Evolutionary conservation across 202 grass and related monocot genomes (phyloP), one percentile per base, ranked within the genome.

Genomic region (Saccharum hybrid): DNA sequence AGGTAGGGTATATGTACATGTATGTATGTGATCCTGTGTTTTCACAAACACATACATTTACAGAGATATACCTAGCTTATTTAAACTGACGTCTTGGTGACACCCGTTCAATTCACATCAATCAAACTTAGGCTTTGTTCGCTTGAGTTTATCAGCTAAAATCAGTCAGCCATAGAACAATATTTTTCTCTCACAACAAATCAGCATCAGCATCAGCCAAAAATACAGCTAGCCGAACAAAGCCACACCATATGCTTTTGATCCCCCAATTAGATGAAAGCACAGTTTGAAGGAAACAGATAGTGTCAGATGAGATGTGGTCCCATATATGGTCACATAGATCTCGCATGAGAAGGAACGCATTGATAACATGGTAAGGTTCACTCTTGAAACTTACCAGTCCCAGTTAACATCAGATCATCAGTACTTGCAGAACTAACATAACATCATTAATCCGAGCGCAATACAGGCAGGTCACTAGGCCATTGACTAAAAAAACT

Each of bases 271-370:
- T 49, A 79, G 28, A 40, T 51, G 48, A 77, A 61, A 89, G 7
- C 45, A 49, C 15, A 41, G 6, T 82, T 34, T 68, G 66, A 82
- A 65, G 28, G 48, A 82, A 66, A 60, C n/a, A 4, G 42, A 49
- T 11, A 60, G 56, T 48, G 2, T 81, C 48, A 49, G 48, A 40
- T 45, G 1, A 45, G 14, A 51, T 30, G 23, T 36, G 33, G 10
- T 28, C 34, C 31, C 63, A 52, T 49, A 68, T 79, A 26, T 26
- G 68, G 49, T 46, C 67, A 68, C 38, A 90, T 68, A 19, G 61
- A 68, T 79, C 62, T 63, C 62, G 18, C 61, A 74, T 68, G 48
- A 74, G 73, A 76, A 79, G 18, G 79, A 74, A 74, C 37, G 28
- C 73, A 73, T 30, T 68, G 22, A 59, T 51, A 65, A 63, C n/a